phyloP scores from a whole-genome alignment of 129 eudicot species.

The Saussurea involucrata region DNA sequence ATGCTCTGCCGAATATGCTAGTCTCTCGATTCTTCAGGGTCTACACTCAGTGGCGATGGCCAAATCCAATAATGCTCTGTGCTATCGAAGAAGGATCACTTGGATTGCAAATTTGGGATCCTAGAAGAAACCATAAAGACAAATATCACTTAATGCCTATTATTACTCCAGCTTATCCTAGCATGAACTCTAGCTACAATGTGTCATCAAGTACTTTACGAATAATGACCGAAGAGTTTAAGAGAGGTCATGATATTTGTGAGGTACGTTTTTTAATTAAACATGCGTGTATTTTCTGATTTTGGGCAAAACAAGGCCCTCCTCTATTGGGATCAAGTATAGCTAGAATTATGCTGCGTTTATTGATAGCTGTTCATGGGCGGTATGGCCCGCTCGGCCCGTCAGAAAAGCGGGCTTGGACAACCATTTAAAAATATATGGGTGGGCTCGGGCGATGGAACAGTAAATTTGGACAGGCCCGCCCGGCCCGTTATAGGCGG shows the following conservation, averaged over 20 bases:
- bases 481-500: too few species aligned
- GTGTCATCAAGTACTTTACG: constrained; percentile 63
- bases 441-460: too few species aligned
- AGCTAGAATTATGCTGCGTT: not conserved
- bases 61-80: constrained; percentile 71
- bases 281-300: not conserved
- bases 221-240: constrained; percentile 68
- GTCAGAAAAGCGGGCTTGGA: too few species aligned
- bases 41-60: constrained; percentile 78
- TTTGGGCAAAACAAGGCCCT: not conserved
- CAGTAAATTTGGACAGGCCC: too few species aligned
- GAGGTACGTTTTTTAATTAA: constrained; percentile 36
- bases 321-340: not conserved
- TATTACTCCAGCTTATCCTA: constrained; percentile 73
- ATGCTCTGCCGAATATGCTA: constrained; percentile 66
- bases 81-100: constrained; percentile 63
- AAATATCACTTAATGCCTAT: constrained; percentile 67
- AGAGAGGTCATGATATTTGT: constrained; percentile 57
- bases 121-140: constrained; percentile 55
- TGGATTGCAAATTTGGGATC: constrained; percentile 73
- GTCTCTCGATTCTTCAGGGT: constrained; percentile 71
- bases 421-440: too few species aligned
- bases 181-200: constrained; percentile 79
- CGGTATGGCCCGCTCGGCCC: too few species aligned
- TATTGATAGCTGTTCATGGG: too few species aligned